Base-by-base conservation (phyloP, 306 rosid genomes). In the Corylus americana region DNA sequence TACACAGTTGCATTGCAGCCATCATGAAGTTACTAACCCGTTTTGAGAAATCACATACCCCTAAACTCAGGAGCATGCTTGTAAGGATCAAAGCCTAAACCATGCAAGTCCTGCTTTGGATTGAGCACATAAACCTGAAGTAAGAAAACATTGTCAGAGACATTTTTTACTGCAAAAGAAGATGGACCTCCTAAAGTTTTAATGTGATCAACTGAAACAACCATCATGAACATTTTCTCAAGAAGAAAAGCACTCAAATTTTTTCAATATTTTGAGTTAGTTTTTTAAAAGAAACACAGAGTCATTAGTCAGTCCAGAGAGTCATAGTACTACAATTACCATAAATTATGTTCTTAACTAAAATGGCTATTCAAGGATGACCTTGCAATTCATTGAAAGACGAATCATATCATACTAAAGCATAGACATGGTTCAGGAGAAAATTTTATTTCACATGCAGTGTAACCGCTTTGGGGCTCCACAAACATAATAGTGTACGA, bases 11-110 rank as follows among this genome's bases (percentile, higher is more conserved):
- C 39, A 63, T 27, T 20, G 76, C 59, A 73, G 55, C 64, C 57
- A 68, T n/a, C 61, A 35, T 8, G 55, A n/a, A 54, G 31, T 70
- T 29, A 63, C 76, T 73, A 18, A 70, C 10, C 20, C 51, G 67
- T 69, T 78, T 27, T 51, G 75, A 74, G 73, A 67, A 82, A 74
- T 54, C 22, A 48, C 86, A 73, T 75, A 95, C 99, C 98, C 85
- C 98, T 93, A 86, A 95, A 95, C 83, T 95, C 99, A 35, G 99
- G 98, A 78, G 99, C 99, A 83, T 93, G 86, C 88, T 95, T 90
- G 73, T 89, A 95, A 79, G 99, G 99, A 81, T 95, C 99, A 83
- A 95, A 95, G 62, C 99, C 99, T 85, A 95, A 91, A 78, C 99
- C 99, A 64, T 92, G 82, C 79, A 90, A 84, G 84, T 95, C 98